These are phyloP conservation scores for Suillus sp. DNA, from an alignment of 768 basidiomycete species.

Conservation along the genomic window DNA sequence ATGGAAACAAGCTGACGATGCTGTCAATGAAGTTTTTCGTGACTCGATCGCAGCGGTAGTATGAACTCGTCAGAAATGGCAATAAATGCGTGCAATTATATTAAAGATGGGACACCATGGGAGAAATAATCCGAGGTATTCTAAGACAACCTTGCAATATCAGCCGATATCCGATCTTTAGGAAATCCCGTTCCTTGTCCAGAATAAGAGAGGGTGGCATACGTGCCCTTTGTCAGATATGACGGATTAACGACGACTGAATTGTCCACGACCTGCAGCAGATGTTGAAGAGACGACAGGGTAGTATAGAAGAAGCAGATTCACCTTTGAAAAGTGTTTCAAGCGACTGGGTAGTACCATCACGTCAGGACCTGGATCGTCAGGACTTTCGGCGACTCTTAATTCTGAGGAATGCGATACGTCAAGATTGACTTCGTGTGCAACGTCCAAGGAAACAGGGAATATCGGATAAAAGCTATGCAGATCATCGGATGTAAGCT, in stretches of 20 bases:
- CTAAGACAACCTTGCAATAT: constrained; percentile 31
- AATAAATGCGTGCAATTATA: background rate
- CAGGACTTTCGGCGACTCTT: constrained; percentile 31
- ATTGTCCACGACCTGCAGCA: constrained; percentile 67
- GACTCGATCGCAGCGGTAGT: constrained; percentile 19
- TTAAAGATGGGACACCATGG: background rate
- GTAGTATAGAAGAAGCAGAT: constrained; percentile 15
- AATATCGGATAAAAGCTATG: constrained; percentile 93
- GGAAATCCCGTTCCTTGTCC: constrained; percentile 29
- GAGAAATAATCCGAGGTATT: background rate
- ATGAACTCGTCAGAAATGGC: background rate
- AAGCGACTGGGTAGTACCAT: constrained; percentile 86
- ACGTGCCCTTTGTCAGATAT: constrained; percentile 63
- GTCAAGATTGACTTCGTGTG: constrained; percentile 87
- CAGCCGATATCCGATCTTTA: constrained; percentile 30
- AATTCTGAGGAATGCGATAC: constrained; percentile 71
- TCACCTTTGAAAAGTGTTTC: constrained; percentile 88
- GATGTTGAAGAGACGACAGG: background rate
- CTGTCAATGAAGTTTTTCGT: constrained; percentile 22
- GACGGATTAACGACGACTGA: constrained; percentile 88
- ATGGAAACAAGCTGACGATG: constrained; percentile 19
- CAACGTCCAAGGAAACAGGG: constrained; percentile 74
- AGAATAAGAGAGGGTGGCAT: constrained; percentile 45
- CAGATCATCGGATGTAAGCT: background rate
- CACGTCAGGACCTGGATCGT: constrained; percentile 73